These are phyloP conservation scores for Bipolaris cookei DNA, from an alignment of 2,329 filamentous ascomycete species.

Conservation along the genomic window DNA sequence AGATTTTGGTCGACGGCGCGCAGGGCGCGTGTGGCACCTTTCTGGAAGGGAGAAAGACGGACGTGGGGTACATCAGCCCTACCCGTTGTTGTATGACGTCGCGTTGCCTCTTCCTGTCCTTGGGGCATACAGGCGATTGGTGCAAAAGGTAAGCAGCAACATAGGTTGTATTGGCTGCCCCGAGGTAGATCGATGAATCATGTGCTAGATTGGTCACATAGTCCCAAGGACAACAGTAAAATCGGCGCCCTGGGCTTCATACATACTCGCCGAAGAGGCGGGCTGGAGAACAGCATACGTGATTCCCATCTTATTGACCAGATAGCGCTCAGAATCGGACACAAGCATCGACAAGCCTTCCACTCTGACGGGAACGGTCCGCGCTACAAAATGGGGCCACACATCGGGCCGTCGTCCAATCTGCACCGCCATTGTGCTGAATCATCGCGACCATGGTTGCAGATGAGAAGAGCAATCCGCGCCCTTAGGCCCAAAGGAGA, in stretches of 20 bases:
- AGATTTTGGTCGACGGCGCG: not conserved
- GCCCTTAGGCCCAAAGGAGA: not conserved
- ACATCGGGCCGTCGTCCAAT: not conserved
- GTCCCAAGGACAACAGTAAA: not conserved
- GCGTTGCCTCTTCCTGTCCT: not conserved
- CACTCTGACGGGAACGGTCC: not conserved
- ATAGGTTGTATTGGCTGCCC: not conserved
- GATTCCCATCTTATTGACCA: not conserved
- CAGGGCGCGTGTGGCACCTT: not conserved
- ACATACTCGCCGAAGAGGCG: not conserved
- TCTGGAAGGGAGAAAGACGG: not conserved
- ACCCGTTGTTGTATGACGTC: conserved; percentile 1
- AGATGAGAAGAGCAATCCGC: conserved; percentile 14
- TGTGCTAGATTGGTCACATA: not conserved
- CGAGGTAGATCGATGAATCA: not conserved
- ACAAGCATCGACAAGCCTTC: conserved; percentile 2
- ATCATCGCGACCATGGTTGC: conserved; percentile 2
- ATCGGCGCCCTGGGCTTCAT: not conserved
- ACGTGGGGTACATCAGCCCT: conserved; percentile 4
- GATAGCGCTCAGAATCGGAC: not conserved
- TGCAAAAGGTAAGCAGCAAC: not conserved
- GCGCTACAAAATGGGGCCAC: not conserved
- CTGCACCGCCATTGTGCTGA: conserved; percentile 10
- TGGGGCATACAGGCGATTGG: not conserved
- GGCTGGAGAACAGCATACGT: not conserved